Percentiles rank a stretch among this genome's conserved stretches.
Conservation (phyloP, 371 early-diverging fungal species). For the Mucor plumbeus region DNA sequence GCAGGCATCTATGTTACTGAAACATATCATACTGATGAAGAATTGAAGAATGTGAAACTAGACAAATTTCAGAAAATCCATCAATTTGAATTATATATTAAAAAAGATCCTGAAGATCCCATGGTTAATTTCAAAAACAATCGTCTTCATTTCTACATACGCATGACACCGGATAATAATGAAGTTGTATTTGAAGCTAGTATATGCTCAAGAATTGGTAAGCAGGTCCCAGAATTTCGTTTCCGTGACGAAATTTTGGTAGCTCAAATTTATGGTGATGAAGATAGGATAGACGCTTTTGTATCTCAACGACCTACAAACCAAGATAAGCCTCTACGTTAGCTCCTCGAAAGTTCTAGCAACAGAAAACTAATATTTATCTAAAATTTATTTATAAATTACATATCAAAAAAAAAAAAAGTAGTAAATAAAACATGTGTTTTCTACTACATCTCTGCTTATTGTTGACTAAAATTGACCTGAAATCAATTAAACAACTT, state of each 20-base stretch:
- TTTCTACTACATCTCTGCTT: too few relatives aligned
- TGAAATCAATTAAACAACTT: too few relatives aligned
- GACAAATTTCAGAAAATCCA: slow-evolving; percentile 15
- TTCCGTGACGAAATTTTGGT: slow-evolving; percentile 22
- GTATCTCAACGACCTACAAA: not conserved
- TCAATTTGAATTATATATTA: slow-evolving; percentile 19
- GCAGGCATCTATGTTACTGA: slow-evolving; percentile 7
- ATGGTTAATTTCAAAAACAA: not conserved
- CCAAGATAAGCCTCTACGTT: too few relatives aligned
- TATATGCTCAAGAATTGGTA: not conserved
- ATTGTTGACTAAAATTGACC: too few relatives aligned
- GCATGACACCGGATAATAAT: slow-evolving; percentile 12
- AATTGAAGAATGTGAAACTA: not conserved
- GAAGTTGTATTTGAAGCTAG: slow-evolving; percentile 17
- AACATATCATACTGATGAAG: not conserved
- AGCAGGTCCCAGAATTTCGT: slow-evolving; percentile 15
- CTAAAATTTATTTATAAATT: too few relatives aligned
- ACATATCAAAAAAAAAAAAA: too few relatives aligned
- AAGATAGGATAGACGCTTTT: not conserved
- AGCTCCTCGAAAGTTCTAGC: too few relatives aligned
- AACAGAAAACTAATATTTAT: too few relatives aligned
- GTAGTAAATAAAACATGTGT: too few relatives aligned
- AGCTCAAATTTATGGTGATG: slow-evolving; percentile 5
- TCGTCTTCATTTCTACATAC: slow-evolving; percentile 9
- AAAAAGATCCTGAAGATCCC: slow-evolving; percentile 9